Evolutionary conservation across 345 rosid genomes (phyloP), one percentile per base, ranked within the genome.

Genomic region (Citrus sp.): DNA sequence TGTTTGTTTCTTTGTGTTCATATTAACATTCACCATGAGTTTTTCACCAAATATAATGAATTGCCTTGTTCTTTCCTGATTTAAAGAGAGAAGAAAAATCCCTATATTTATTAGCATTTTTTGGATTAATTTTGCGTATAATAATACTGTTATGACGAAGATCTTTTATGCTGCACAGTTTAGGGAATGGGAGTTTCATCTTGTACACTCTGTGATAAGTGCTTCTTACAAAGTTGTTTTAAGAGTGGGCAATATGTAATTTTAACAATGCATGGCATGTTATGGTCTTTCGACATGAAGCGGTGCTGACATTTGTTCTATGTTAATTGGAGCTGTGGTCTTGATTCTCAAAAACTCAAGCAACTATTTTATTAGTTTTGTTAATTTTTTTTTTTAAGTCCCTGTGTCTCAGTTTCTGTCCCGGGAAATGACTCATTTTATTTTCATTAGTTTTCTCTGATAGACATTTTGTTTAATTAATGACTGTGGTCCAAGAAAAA

Each of bases 31-130:
- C 28, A 8, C 42, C 30, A 54, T 24, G 2, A 35, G 21, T 16
- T 54, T 79, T 66, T 79, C 24, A 9, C 71, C 67, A 46, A 73
- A 38, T 16, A 54, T 51, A 19, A 46, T 32, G 32, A 46, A 69
- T 8, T 76, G 28, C 10, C 10, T 4, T 16, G n/a, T 5, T 22
- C 68, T 64, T 56, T 71, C 24, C 32, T 64, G 1, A n/a, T n/a
- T 28, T 28, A 30, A 56, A 72, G 18, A 51, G 32, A 38, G 25
- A 61, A 60, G 46, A 25, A 61, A 60, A 24, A 27, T 24, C 28
- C n/a, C 12, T 73, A 38, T 37, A 19, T 40, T 42, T 75, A 6
- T 75, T 42, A 34, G 32, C 65, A 38, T 74, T 25, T 60, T 59
- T 61, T 12, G 40, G 6, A 67, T 1, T 34, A 2, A 61, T 49